Evolutionary conservation across 2,329 filamentous ascomycete genomes (phyloP).

Genomic region (Trichoderma koningii): DNA sequence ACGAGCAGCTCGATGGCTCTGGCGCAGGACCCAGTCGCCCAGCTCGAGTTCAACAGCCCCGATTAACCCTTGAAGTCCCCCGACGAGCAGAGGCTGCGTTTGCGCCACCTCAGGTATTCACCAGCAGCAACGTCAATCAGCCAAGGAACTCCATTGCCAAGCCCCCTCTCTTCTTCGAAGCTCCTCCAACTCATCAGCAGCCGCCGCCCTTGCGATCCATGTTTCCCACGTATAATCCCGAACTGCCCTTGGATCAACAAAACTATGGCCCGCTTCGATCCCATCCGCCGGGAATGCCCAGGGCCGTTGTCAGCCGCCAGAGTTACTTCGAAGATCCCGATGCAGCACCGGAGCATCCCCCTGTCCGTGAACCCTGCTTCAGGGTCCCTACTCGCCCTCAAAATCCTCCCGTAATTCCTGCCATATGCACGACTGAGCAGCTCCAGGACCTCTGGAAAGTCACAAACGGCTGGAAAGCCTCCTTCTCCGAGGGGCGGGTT

Average conservation of each 20-base stretch:
- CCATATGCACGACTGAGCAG: conserved; percentile 60
- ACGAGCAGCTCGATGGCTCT: conserved; percentile 23
- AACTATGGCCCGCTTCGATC: conserved; percentile 69
- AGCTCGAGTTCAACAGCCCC: conserved; percentile 43
- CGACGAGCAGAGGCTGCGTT: conserved; percentile 54
- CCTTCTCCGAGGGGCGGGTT: conserved; percentile 57
- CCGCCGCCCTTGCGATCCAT: conserved; percentile 63
- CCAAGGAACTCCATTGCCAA: conserved; percentile 62
- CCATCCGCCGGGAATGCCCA: conserved; percentile 64
- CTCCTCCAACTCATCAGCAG: conserved; percentile 36
- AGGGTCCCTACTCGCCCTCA: conserved; percentile 36
- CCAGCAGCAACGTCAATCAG: conserved; percentile 51
- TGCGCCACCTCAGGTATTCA: conserved; percentile 53
- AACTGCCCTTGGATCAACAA: conserved; percentile 66
- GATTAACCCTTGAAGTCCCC: conserved; percentile 47
- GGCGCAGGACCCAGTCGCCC: conserved; percentile 15
- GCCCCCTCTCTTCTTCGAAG: conserved; percentile 46
- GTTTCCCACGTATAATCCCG: conserved; percentile 73
- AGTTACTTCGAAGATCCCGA: conserved; percentile 50
- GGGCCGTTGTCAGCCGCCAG: conserved; percentile 65
- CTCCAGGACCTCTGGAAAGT: conserved; percentile 69
- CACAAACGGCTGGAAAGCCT: conserved; percentile 68
- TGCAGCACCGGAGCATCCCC: conserved; percentile 24
- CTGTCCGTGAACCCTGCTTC: conserved; percentile 33
- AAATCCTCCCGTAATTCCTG: conserved; percentile 50